Percentiles rank a stretch among this genome's conserved stretches.
phyloP scores from a whole-genome alignment of 2,329 filamentous ascomycete genomes.

The Chaetomium sp. region DNA sequence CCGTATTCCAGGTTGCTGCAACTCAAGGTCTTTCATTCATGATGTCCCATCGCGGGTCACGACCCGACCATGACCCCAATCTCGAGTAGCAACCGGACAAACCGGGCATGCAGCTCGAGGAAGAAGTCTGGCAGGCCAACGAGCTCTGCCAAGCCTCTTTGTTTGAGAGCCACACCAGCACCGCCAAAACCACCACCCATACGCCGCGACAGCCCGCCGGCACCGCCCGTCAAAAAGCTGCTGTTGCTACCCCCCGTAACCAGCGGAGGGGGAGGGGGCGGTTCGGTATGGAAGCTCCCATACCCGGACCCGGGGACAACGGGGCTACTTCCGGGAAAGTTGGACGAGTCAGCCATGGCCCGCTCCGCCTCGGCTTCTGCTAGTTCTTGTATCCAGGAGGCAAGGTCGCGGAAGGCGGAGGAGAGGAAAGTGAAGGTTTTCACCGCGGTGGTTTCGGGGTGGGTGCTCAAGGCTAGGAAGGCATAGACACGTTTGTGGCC shows the following conservation, averaged over 20 bases:
- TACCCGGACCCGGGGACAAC: constrained; percentile 36
- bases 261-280: constrained; percentile 7
- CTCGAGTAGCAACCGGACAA: constrained; percentile 57
- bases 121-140: constrained; percentile 63
- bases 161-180: constrained; percentile 49
- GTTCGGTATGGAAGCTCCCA: constrained; percentile 30
- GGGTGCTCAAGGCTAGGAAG: constrained; percentile 58
- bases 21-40: no score
- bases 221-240: constrained; percentile 51
- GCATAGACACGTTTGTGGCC: constrained; percentile 65
- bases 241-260: constrained; percentile 32
- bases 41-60: background rate
- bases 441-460: constrained; percentile 59
- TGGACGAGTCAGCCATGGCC: constrained; percentile 34
- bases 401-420: constrained; percentile 56
- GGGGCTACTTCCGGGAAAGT: constrained; percentile 32
- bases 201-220: constrained; percentile 48
- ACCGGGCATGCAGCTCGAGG: constrained; percentile 57
- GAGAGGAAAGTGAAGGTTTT: constrained; percentile 59
- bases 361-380: constrained; percentile 58
- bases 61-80: constrained; percentile 44
- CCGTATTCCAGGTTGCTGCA: no score
- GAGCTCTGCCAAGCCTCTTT: constrained; percentile 58
- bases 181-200: constrained; percentile 50
- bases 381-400: constrained; percentile 58